A percentile compares a stretch with the other conserved stretches of the same genome.
Conservation (phyloP, 331 rosid species). For the Telfairia occidentalis region DNA sequence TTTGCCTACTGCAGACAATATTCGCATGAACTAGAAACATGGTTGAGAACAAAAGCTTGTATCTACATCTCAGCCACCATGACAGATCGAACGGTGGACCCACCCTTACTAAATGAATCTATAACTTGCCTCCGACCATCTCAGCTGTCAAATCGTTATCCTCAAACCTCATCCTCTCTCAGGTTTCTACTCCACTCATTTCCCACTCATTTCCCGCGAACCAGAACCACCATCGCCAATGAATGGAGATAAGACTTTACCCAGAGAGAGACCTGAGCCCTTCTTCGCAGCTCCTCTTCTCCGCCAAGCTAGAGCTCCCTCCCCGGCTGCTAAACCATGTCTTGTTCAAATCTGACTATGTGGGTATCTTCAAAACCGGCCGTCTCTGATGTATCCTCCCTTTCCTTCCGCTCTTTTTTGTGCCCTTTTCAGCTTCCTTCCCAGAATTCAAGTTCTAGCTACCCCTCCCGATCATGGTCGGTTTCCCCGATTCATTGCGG, state of each 20-base stretch:
- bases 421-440: constrained; percentile 62
- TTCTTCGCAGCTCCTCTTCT: constrained; percentile 14
- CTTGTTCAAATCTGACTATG: constrained; percentile 36
- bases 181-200: constrained; percentile 54
- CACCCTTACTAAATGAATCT: constrained; percentile 11
- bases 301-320: constrained; percentile 8
- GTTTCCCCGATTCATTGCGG: constrained; percentile 44
- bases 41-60: not conserved
- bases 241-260: constrained; percentile 8
- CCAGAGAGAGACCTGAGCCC: constrained; percentile 18
- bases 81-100: constrained; percentile 18
- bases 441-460: constrained; percentile 25
- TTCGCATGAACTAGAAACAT: not conserved
- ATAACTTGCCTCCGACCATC: constrained; percentile 9
- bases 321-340: constrained; percentile 19
- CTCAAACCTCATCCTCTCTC: constrained; percentile 57
- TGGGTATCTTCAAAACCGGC: constrained; percentile 43
- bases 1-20: not conserved
- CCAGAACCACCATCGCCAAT: constrained; percentile 9
- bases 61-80: constrained; percentile 22
- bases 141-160: constrained; percentile 56
- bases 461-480: constrained; percentile 25
- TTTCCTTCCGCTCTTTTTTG: constrained; percentile 51
- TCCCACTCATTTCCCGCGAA: constrained; percentile 22
- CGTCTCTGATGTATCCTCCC: constrained; percentile 40